Conservation (phyloP, 148 eudicot genomes). For the Fagopyrum tataricum region DNA sequence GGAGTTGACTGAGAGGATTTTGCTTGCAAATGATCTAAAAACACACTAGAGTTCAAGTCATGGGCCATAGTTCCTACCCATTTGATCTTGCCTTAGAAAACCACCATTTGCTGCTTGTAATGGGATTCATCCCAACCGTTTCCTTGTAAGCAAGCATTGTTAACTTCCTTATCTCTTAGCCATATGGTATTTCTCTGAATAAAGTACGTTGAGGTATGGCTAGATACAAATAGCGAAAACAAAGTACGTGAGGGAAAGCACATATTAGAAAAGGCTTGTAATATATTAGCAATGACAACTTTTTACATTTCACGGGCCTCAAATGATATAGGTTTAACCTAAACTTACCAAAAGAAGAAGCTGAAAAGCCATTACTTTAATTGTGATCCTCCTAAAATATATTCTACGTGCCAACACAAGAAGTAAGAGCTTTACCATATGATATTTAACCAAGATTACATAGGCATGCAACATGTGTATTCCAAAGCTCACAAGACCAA, state of each 20-base stretch:
- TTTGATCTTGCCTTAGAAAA: slow-evolving; percentile 99
- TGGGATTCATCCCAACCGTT: no score
- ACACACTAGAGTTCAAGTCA: no score
- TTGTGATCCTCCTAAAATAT: slow-evolving; percentile 96
- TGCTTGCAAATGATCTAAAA: no score
- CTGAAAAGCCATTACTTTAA: slow-evolving; percentile 99
- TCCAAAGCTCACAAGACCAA: not conserved
- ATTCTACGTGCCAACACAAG: slow-evolving; percentile 71
- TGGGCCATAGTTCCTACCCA: slow-evolving; percentile 89
- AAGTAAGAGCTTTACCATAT: slow-evolving; percentile 13
- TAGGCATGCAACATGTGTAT: not conserved
- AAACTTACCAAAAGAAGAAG: slow-evolving; percentile 75
- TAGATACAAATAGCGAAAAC: no score
- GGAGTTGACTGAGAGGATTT: no score
- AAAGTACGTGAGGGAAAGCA: not conserved
- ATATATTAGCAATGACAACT: no score
- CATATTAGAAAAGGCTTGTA: not conserved
- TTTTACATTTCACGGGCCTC: not conserved
- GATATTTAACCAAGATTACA: not conserved
- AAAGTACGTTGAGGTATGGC: no score
- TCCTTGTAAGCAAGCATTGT: no score
- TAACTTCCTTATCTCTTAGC: no score
- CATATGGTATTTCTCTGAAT: not conserved
- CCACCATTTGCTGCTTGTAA: no score
- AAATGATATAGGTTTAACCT: not conserved